Evolutionary conservation across 2,329 filamentous ascomycete genomes (phyloP).

Genomic region (Fonsecaea pedrosoi): DNA sequence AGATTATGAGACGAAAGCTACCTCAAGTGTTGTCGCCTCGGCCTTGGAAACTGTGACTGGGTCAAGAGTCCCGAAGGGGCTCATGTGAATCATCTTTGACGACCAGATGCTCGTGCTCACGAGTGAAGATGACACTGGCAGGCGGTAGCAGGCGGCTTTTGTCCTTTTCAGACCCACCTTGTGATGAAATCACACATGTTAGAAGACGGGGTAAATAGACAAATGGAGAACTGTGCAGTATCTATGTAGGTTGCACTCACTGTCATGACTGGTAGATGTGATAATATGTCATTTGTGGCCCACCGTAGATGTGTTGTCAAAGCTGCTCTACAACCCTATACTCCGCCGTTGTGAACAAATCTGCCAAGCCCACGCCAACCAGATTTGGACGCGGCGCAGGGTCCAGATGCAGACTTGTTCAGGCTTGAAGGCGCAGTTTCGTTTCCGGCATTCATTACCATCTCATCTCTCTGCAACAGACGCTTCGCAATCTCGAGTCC

Average conservation of each 20-base stretch:
- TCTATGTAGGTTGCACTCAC: too few relatives aligned
- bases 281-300: background rate
- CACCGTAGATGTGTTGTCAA: background rate
- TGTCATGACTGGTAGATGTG: too few relatives aligned
- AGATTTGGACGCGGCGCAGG: background rate
- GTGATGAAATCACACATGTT: background rate
- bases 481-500: background rate
- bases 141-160: background rate
- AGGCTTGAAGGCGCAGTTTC: background rate
- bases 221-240: background rate
- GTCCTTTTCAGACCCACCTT: background rate
- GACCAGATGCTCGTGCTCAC: background rate
- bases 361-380: slow-evolving; percentile 1
- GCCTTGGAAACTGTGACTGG: slow-evolving; percentile 7
- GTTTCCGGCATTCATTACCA: background rate
- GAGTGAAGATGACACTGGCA: background rate
- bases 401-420: background rate
- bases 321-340: background rate
- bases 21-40: slow-evolving; percentile 1
- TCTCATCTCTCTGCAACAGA: background rate
- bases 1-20: slow-evolving; percentile 37
- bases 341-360: background rate
- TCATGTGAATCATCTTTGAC: background rate
- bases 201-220: background rate
- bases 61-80: background rate